Percentiles rank a stretch among this genome's conserved stretches.
Conservation (phyloP, 108 stramenopile species). For the Nannochloropsis granulata region DNA sequence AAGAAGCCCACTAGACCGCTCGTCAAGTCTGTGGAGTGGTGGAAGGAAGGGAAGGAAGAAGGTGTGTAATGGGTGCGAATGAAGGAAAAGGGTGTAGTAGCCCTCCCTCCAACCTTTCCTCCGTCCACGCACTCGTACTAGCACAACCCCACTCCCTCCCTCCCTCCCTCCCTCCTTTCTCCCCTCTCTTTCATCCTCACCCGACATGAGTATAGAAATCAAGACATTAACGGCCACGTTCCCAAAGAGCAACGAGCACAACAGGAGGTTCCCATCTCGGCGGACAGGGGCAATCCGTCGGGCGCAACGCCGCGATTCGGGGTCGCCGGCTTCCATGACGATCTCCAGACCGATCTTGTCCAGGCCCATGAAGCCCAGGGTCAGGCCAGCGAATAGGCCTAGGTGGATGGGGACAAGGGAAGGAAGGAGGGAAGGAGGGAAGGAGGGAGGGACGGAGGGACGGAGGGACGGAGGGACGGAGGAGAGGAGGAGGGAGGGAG, state of each 20-base stretch:
- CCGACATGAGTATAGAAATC: constrained; percentile 80
- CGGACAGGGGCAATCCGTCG: constrained; percentile 63
- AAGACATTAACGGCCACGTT: constrained; percentile 90
- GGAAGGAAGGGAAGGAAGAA: background rate
- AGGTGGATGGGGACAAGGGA: background rate
- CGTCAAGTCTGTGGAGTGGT: constrained; percentile 26
- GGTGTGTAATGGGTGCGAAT: background rate
- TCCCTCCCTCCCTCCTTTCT: background rate
- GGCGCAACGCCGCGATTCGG: constrained; percentile 11
- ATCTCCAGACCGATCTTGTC: constrained; percentile 93
- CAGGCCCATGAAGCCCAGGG: constrained; percentile 82
- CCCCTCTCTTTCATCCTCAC: background rate
- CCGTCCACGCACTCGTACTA: background rate
- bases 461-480: background rate
- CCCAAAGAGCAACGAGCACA: constrained; percentile 89
- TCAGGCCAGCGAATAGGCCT: constrained; percentile 32
- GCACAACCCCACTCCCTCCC: background rate
- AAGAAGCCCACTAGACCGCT: constrained; percentile 73
- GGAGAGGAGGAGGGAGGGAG: background rate
- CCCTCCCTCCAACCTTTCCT: background rate
- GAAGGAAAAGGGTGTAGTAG: background rate
- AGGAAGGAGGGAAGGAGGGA: background rate
- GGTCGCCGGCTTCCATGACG: constrained; percentile 37
- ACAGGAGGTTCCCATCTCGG: constrained; percentile 75
- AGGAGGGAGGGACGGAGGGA: background rate